Conservation (phyloP, 2,329 filamentous ascomycete genomes). For the Ascocoryne sarcoides region DNA sequence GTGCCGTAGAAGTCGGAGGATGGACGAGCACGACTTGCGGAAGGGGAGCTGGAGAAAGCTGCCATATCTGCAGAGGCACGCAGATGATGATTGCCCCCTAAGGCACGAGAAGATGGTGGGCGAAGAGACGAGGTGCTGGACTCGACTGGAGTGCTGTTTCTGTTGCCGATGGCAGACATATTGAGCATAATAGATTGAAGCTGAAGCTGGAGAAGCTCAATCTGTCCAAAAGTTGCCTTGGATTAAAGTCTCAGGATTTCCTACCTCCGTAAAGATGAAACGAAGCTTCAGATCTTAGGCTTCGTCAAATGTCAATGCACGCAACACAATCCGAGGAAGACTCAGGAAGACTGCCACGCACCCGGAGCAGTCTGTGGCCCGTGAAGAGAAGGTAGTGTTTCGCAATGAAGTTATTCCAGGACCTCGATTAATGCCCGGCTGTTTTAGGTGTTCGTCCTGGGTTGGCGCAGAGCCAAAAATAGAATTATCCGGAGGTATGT, state of each 20-base stretch:
- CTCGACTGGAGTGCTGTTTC: constrained; percentile 88
- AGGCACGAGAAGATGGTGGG: constrained; percentile 67
- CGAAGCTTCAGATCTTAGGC: constrained; percentile 21
- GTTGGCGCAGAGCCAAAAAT: background rate
- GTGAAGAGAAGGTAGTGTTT: constrained; percentile 31
- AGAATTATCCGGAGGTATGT: no score
- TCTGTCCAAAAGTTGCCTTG: constrained; percentile 11
- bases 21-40: constrained; percentile 76
- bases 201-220: constrained; percentile 17
- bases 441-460: background rate
- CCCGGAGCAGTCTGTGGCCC: constrained; percentile 29
- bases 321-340: constrained; percentile 10
- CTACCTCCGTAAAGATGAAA: no score
- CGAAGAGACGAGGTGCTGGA: constrained; percentile 75
- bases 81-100: constrained; percentile 75
- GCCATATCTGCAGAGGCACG: constrained; percentile 96
- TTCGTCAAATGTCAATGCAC: constrained; percentile 20
- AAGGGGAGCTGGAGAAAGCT: constrained; percentile 59
- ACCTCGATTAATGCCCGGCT: constrained; percentile 3
- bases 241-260: no score
- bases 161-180: constrained; percentile 71
- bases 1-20: constrained; percentile 89
- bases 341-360: constrained; percentile 5
- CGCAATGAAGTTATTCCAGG: constrained; percentile 26
- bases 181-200: constrained; percentile 35